phyloP scores from a whole-genome alignment of 2,329 filamentous ascomycete species.

The Pseudocercospora eumusae region DNA sequence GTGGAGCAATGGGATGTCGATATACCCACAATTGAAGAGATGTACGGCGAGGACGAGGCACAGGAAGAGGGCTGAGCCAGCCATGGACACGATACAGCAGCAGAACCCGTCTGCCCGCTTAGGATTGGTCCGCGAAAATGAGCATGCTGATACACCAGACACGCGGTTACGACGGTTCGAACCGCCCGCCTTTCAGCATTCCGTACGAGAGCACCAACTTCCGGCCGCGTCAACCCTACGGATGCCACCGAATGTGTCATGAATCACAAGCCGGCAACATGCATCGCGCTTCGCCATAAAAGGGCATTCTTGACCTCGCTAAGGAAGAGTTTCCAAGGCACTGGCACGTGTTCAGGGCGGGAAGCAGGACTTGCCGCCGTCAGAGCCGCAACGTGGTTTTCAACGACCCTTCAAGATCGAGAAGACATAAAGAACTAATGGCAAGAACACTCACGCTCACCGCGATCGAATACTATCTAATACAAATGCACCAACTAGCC shows the following conservation, averaged over 20 bases:
- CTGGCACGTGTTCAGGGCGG: conserved; percentile 11
- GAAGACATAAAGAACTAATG: not conserved
- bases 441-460: not conserved
- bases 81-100: not conserved
- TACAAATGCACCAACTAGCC: not conserved
- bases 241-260: not conserved
- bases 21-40: conserved; percentile 39
- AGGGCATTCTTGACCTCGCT: conserved; percentile 13
- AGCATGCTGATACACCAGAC: not conserved
- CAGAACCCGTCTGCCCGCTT: not conserved
- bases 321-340: conserved; percentile 10
- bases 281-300: conserved; percentile 11
- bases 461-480: not conserved
- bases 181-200: not conserved
- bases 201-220: not conserved
- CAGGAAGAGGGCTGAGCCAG: conserved; percentile 30
- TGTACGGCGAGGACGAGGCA: conserved; percentile 32
- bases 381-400: conserved; percentile 19
- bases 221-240: not conserved
- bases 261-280: conserved; percentile 14
- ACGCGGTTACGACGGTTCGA: not conserved
- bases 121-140: not conserved
- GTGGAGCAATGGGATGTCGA: conserved; percentile 39
- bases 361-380: conserved; percentile 18
- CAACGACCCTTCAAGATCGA: conserved; percentile 4